Percentiles rank a stretch among this genome's conserved stretches.
These are phyloP conservation scores for Ophidiomyces ophidiicola DNA, from an alignment of 2,329 filamentous ascomycete genomes.

Conservation along the genomic window DNA sequence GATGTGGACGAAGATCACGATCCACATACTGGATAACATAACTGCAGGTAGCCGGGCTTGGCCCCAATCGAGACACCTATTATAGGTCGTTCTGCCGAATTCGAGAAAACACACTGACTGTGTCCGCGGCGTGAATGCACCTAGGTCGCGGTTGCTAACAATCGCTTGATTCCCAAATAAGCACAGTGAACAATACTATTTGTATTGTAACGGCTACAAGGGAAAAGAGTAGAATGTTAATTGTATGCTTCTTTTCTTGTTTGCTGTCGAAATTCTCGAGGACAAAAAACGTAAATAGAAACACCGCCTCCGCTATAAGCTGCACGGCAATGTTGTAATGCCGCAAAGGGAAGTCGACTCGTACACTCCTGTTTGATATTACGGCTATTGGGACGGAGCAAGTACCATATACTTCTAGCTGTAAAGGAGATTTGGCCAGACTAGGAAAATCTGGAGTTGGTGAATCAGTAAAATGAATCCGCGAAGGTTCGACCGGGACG, in stretches of 20 bases:
- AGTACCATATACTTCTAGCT: not conserved
- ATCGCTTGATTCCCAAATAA: constrained; percentile 7
- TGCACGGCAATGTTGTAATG: too few relatives aligned
- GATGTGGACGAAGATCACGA: constrained; percentile 8
- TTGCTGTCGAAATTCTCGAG: too few relatives aligned
- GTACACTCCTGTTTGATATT: too few relatives aligned
- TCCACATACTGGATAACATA: not conserved
- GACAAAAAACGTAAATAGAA: too few relatives aligned
- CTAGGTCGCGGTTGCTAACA: constrained; percentile 5
- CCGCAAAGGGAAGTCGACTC: too few relatives aligned
- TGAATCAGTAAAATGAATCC: constrained; percentile 7
- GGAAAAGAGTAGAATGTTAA: not conserved
- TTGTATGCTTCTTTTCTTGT: not conserved
- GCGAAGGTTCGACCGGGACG: constrained; percentile 9
- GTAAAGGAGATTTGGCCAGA: not conserved
- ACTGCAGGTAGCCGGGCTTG: constrained; percentile 10
- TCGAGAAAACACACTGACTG: constrained; percentile 7
- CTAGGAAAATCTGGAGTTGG: not conserved
- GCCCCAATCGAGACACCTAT: not conserved
- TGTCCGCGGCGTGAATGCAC: constrained; percentile 3
- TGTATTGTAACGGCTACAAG: not conserved
- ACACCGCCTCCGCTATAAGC: too few relatives aligned
- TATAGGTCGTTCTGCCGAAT: constrained; percentile 11
- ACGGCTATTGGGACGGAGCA: not conserved
- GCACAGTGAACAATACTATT: constrained; percentile 5